phyloP scores from a whole-genome alignment of 768 basidiomycete species.

The Tricholomella constricta region DNA sequence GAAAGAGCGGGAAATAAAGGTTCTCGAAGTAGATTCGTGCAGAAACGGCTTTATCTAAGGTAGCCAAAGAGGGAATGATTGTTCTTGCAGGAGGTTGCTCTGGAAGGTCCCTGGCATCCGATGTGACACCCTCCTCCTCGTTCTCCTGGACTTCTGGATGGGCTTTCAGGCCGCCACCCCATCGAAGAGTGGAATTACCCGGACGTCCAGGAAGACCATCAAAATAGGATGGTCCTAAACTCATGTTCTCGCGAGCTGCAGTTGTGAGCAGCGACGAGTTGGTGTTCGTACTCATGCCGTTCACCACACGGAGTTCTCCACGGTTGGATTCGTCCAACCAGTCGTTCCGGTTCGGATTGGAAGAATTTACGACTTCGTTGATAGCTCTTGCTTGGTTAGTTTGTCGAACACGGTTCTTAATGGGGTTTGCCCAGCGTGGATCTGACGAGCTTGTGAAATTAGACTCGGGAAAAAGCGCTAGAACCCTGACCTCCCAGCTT shows the following conservation, averaged over 20 bases:
- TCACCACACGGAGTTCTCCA: slow-evolving; percentile 73
- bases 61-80: slow-evolving; percentile 85
- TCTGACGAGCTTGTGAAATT: slow-evolving; percentile 47
- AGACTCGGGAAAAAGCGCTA: slow-evolving; percentile 37
- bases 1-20: slow-evolving; percentile 82
- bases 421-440: slow-evolving; percentile 86
- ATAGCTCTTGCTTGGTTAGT: slow-evolving; percentile 70
- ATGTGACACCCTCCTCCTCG: slow-evolving; percentile 46
- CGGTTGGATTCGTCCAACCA: slow-evolving; percentile 43
- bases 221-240: slow-evolving; percentile 40
- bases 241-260: slow-evolving; percentile 71
- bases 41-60: slow-evolving; percentile 91
- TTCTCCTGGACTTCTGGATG: slow-evolving; percentile 70
- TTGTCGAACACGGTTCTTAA: slow-evolving; percentile 75
- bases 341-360: slow-evolving; percentile 56
- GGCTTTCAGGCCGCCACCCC: slow-evolving; percentile 58
- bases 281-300: slow-evolving; percentile 45
- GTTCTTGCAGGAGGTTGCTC: slow-evolving; percentile 47
- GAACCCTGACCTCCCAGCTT: slow-evolving; percentile 76
- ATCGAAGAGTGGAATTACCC: slow-evolving; percentile 61
- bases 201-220: slow-evolving; percentile 57
- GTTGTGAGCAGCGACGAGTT: slow-evolving; percentile 75
- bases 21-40: slow-evolving; percentile 95
- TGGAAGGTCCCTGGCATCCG: slow-evolving; percentile 32
- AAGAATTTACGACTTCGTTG: slow-evolving; percentile 74